phyloP scores from a whole-genome alignment of 2,329 filamentous ascomycete genomes.

The Neopestalotiopsis rosae region DNA sequence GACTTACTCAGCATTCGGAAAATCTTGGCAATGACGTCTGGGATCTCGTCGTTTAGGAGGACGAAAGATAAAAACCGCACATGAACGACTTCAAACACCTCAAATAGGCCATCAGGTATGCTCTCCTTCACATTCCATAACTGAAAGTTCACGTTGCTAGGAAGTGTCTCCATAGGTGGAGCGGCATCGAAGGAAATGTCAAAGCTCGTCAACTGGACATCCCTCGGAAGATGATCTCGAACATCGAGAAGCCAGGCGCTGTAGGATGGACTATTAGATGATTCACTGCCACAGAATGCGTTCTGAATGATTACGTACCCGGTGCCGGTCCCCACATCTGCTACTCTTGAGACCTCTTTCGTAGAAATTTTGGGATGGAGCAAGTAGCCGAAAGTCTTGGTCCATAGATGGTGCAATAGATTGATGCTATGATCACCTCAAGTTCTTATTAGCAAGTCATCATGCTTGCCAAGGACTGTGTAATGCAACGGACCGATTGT shows the following conservation, averaged over 20 bases:
- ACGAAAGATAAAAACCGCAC: not conserved
- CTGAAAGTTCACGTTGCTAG: constrained; percentile 13
- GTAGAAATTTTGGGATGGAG: constrained; percentile 30
- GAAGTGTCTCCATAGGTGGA: constrained; percentile 24
- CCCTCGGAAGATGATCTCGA: not conserved
- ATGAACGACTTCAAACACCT: not conserved
- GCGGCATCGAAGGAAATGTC: constrained; percentile 30
- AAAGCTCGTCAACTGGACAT: constrained; percentile 26
- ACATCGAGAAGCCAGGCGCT: constrained; percentile 25
- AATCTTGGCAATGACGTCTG: constrained; percentile 17
- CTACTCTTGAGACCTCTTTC: constrained; percentile 21
- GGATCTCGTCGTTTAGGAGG: not conserved
- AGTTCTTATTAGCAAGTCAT: not conserved
- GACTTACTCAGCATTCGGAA: constrained; percentile 26
- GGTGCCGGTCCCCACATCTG: constrained; percentile 33
- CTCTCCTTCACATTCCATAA: not conserved
- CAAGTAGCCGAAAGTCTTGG: constrained; percentile 26
- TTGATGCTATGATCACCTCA: constrained; percentile 16
- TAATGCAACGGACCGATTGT: not conserved
- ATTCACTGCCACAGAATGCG: not conserved
- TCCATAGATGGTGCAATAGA: constrained; percentile 27
- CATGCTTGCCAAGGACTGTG: not conserved
- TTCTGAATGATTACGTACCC: constrained; percentile 20
- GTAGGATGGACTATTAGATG: not conserved
- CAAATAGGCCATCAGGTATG: not conserved